These are phyloP conservation scores for Fusarium caatingaense DNA, from an alignment of 2,329 filamentous ascomycete genomes.

Conservation along the genomic window DNA sequence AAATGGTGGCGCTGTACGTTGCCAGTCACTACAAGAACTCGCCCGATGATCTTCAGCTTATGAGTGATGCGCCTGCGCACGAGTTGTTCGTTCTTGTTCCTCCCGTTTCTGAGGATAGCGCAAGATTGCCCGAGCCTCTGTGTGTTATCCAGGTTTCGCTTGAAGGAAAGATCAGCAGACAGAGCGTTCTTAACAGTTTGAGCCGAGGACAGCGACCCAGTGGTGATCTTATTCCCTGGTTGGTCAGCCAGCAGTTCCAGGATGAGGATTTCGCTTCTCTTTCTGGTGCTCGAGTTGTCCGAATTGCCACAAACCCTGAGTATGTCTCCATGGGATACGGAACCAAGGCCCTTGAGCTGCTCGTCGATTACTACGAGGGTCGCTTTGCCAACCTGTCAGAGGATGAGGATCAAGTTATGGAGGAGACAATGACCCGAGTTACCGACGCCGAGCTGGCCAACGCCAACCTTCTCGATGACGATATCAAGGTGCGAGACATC, in stretches of 20 bases:
- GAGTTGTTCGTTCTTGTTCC: conserved; percentile 95
- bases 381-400: conserved; percentile 90
- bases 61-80: conserved; percentile 97
- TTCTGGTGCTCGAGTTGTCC: conserved; percentile 90
- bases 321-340: conserved; percentile 95
- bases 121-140: conserved; percentile 88
- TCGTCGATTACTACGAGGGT: conserved; percentile 93
- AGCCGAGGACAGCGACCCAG: conserved; percentile 89
- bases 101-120: conserved; percentile 80
- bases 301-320: conserved; percentile 96
- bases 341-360: conserved; percentile 84
- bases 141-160: conserved; percentile 95
- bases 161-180: conserved; percentile 92
- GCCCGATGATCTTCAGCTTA: conserved; percentile 96
- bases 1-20: conserved; percentile 98
- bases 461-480: conserved; percentile 82
- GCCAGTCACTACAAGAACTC: conserved; percentile 98
- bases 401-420: conserved; percentile 63
- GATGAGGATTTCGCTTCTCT: conserved; percentile 95
- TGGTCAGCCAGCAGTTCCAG: conserved; percentile 97
- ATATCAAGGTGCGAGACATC: conserved; percentile 90
- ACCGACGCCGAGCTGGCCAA: conserved; percentile 85
- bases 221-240: conserved; percentile 96
- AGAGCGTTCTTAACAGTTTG: conserved; percentile 90
- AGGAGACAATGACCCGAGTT: conserved; percentile 78